Percentiles rank a stretch among this genome's conserved stretches.
Evolutionary conservation across 73 alveolate genomes (phyloP).

Genomic region (Paramecium bursaria): DNA sequence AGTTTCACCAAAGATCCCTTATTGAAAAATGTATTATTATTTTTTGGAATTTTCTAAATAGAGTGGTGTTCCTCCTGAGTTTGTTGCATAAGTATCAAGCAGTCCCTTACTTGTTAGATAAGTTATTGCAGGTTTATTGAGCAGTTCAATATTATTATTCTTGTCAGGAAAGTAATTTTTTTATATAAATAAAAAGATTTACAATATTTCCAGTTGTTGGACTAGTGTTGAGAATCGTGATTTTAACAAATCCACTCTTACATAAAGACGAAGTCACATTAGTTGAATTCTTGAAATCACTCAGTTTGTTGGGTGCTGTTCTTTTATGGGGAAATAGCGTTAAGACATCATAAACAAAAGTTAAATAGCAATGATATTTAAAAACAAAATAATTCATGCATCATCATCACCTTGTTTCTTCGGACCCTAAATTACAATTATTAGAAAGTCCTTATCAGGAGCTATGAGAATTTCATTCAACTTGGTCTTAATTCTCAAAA

Average conservation of each 20-base stretch:
- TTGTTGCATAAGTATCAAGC: background rate
- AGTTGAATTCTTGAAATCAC: background rate
- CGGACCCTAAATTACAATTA: slow-evolving; percentile 92
- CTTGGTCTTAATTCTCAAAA: slow-evolving; percentile 95
- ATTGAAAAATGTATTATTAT: background rate
- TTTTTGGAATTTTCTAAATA: background rate
- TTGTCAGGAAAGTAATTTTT: slow-evolving; percentile 32
- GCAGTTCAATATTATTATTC: slow-evolving; percentile 2
- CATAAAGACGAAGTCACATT: background rate
- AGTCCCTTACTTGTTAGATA: slow-evolving; percentile 16
- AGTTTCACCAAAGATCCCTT: background rate
- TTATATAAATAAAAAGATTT: background rate
- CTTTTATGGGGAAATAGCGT: slow-evolving; percentile 49
- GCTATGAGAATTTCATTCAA: slow-evolving; percentile 97
- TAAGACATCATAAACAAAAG: no score
- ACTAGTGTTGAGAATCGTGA: slow-evolving; percentile 6
- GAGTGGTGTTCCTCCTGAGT: slow-evolving; percentile 20
- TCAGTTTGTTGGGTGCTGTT: slow-evolving; percentile 11
- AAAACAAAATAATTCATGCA: slow-evolving; percentile 5
- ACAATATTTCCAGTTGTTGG: slow-evolving; percentile 49
- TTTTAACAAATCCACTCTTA: slow-evolving; percentile 22
- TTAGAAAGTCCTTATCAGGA: slow-evolving; percentile 94
- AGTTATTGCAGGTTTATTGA: slow-evolving; percentile 18
- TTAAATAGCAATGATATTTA: background rate
- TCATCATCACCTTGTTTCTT: slow-evolving; percentile 72